Evolutionary conservation across 2,329 filamentous ascomycete species (phyloP).

Genomic region (Aspergillus fumigatus): DNA sequence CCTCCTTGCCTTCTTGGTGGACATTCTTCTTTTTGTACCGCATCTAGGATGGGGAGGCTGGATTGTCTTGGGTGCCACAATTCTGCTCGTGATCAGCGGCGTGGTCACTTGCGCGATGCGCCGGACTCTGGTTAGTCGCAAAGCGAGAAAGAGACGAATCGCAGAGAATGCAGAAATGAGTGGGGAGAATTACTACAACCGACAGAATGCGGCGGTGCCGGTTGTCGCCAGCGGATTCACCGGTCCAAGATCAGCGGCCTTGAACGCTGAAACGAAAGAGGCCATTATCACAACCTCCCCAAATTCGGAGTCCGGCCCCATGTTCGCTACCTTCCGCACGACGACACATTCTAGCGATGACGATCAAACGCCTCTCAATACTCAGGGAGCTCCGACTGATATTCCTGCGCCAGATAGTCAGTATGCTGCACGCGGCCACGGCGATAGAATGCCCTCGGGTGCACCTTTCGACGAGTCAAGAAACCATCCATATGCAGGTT

Average conservation of each 20-base stretch:
- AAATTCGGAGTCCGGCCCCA: slow-evolving; percentile 45
- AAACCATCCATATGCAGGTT: slow-evolving; percentile 34
- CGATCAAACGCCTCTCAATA: slow-evolving; percentile 38
- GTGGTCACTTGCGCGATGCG: slow-evolving; percentile 94
- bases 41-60: slow-evolving; percentile 93
- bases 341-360: slow-evolving; percentile 34
- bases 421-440: slow-evolving; percentile 26
- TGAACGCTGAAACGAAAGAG: slow-evolving; percentile 52
- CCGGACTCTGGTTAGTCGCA: slow-evolving; percentile 81
- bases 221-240: slow-evolving; percentile 14
- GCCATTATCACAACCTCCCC: slow-evolving; percentile 55
- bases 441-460: slow-evolving; percentile 27
- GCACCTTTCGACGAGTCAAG: slow-evolving; percentile 35
- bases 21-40: slow-evolving; percentile 90
- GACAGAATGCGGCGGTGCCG: slow-evolving; percentile 42
- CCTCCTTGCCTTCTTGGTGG: slow-evolving; percentile 83
- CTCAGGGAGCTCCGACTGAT: slow-evolving; percentile 27
- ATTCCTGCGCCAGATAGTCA: slow-evolving; percentile 21
- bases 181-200: slow-evolving; percentile 83
- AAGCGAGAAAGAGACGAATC: slow-evolving; percentile 87
- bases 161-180: slow-evolving; percentile 96
- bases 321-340: slow-evolving; percentile 43
- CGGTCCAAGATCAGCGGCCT: slow-evolving; percentile 13
- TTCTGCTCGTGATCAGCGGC: slow-evolving; percentile 74
- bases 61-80: slow-evolving; percentile 82